phyloP scores from a whole-genome alignment of 345 rosid species.

The Pugionium dolabratum region DNA sequence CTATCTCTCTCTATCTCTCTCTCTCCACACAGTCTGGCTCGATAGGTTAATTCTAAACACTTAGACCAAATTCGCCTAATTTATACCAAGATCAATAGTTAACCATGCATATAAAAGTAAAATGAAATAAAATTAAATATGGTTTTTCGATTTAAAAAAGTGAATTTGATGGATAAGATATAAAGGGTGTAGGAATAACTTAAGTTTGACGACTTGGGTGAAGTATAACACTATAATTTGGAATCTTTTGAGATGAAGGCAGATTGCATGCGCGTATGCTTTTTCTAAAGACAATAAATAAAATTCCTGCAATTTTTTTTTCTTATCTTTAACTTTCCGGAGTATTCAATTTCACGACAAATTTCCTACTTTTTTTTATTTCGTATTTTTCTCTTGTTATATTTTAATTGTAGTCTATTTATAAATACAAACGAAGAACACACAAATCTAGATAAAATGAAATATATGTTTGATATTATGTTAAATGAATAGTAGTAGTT shows the following conservation, averaged over 20 bases:
- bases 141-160: too few relatives aligned
- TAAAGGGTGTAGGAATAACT: too few relatives aligned
- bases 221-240: conserved; percentile 16
- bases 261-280: conserved; percentile 45
- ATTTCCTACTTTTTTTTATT: conserved; percentile 10
- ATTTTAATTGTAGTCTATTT: neutral
- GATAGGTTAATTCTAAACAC: too few relatives aligned
- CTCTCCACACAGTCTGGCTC: too few relatives aligned
- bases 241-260: conserved; percentile 36
- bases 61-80: too few relatives aligned
- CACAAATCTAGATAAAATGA: conserved; percentile 8
- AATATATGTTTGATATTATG: neutral
- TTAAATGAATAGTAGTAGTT: too few relatives aligned
- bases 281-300: conserved; percentile 35
- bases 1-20: too few relatives aligned
- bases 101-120: too few relatives aligned
- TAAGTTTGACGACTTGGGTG: conserved; percentile 8
- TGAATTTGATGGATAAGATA: too few relatives aligned
- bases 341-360: conserved; percentile 36
- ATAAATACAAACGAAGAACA: neutral
- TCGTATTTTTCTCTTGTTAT: conserved; percentile 9
- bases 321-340: conserved; percentile 21
- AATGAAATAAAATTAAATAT: too few relatives aligned
- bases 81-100: too few relatives aligned
- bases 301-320: conserved; percentile 8